Base-by-base conservation (phyloP, 2,329 filamentous ascomycete genomes). In the Trichoderma oligosporum region DNA sequence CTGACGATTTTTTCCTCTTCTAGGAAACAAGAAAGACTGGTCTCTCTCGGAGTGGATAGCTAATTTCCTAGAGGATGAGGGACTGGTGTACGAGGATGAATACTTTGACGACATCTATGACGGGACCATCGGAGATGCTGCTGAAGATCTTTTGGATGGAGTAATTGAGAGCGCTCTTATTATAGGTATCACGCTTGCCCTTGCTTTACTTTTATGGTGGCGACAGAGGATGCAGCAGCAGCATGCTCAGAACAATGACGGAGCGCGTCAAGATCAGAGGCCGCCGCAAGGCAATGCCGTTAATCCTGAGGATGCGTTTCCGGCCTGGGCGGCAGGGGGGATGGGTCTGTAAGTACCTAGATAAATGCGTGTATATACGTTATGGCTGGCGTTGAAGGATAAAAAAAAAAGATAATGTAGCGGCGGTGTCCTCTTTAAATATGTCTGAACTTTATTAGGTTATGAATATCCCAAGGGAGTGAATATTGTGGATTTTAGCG, bases 131-230 rank as follows among this genome's bases (percentile, higher is more conserved):
- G 79, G 78, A 4, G 79, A 77, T 11, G 82, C 77, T 9, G 79
- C 84, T 58, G 85, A 87, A 51, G 85, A 86, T 2, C 73, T 85
- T 2, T 79, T 88, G 27, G 88, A 93, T 49, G 89, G 90, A 11
- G 76, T 96, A 14, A 58, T 97, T 9, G 94, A 97, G 72, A 93
- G 88, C 41, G 73, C 97, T 22, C 77, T 96, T 42, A 95, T 99
- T 61, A 78, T 97, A 12, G 86, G 83, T 1, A 75, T 97, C 12
- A 86, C 89, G 0, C 84, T 85, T 12, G 84, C 85, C 1, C 78
- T 97, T 54, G 84, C 88, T 0, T 82, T 89, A 52, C 76, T 97
- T 29, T 80, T 97, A 14, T 96, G 91, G 72, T 93, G 94, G 70
- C 79, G 89, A 18, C 86, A 90, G 61, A 85, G 84, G 67, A 77